Base-by-base conservation (phyloP, 495 filamentous ascomycete species). In the Rostrohypoxylon terebratum region DNA sequence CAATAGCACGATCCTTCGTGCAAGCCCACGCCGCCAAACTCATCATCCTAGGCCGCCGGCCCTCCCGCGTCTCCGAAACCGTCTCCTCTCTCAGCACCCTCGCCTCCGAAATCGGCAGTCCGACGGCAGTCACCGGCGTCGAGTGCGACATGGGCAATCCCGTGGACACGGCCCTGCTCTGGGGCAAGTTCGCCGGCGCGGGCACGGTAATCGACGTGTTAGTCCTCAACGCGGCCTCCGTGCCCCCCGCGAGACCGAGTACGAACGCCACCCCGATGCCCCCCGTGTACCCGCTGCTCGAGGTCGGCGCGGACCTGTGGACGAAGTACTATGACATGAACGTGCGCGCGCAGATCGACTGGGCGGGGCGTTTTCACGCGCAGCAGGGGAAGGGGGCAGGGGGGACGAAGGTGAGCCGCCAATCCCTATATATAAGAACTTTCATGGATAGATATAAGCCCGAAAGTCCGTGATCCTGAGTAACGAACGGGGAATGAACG, bases 131-230 rank as follows among this genome's bases (percentile, higher is more conserved):
- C 20, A 28, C 68, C 2, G 71, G 74, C 1, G 5, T 66, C 7
- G 23, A 20, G 1, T 72, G 70, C 44, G 83, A 85, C 51, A 59
- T 78, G 8, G 20, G 66, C 14, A 66, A 75, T 47, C 47, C 66
- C 3, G 45, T 61, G 1, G 69, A 69, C 11, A 62, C 76, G 7
- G 73, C 74, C 5, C 68, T 40, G 57, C 71, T 85, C 13, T 86
- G 83, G 83, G 45, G 57, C 0, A 54, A 47, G 1, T 57, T 86
- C 9, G 66, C 66, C 0, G 55, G 48, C 11, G 68, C 79, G 2
- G 77, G 76, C 31, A 69, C 77, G 9, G 33, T 68, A 38, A 69
- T 83, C 53, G 81, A 85, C 36, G 82, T 83, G 10, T 68, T 85
- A 0, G 74, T 83, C 2, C 71, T 83, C 28, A 84, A 82, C 63